phyloP scores from a whole-genome alignment of 1,139 yeast species.

The Hansenula lynferdii region DNA sequence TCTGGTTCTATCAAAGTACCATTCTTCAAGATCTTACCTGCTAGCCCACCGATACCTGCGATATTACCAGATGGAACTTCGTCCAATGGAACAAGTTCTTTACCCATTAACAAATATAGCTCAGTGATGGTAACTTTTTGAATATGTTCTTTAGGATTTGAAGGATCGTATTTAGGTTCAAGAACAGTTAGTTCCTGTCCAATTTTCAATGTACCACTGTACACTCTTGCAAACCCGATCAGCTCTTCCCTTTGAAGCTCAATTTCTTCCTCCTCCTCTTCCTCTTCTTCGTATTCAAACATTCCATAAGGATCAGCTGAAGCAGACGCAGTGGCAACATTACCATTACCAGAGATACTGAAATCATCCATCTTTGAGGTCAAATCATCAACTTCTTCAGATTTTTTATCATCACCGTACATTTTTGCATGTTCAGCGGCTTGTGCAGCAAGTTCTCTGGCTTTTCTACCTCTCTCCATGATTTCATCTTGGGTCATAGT shows the following conservation, averaged over 20 bases:
- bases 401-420: constrained; percentile 23
- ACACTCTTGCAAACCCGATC: constrained; percentile 85
- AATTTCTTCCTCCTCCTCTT: constrained; percentile 41
- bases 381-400: constrained; percentile 10
- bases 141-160: constrained; percentile 56
- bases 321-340: constrained; percentile 16
- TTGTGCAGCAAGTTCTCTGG: constrained; percentile 63
- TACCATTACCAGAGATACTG: constrained; percentile 10
- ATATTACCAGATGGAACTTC: constrained; percentile 93
- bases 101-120: constrained; percentile 85
- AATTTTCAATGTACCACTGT: constrained; percentile 71
- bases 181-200: constrained; percentile 75
- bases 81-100: constrained; percentile 73
- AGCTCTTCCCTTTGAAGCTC: constrained; percentile 55
- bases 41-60: constrained; percentile 92
- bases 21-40: constrained; percentile 73
- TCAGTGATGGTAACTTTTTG: constrained; percentile 53
- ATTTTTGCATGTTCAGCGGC: constrained; percentile 61
- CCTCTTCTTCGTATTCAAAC: constrained; percentile 32
- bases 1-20: constrained; percentile 66
- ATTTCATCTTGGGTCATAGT: constrained; percentile 52
- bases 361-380: constrained; percentile 10
- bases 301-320: constrained; percentile 24
- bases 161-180: constrained; percentile 86
- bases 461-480: constrained; percentile 59